A percentile compares a stretch with the other conserved stretches of the same genome.
Evolutionary conservation across 352 stramenopile species (phyloP).

Genomic region (Phytophthora rubi): DNA sequence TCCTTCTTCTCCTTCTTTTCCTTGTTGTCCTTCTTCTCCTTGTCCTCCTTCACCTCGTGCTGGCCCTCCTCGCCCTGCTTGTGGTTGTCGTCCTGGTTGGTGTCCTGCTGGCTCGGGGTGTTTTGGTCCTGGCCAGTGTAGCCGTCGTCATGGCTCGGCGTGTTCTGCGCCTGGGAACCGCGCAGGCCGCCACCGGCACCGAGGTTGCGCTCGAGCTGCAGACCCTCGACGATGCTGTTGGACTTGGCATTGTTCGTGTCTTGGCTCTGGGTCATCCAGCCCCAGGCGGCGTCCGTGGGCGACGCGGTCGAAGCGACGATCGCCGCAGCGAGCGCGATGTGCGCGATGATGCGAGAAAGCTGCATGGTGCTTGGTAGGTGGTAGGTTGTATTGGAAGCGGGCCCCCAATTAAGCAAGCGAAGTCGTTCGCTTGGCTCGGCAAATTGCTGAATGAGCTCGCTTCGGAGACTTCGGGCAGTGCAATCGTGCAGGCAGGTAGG

Average conservation of each 20-base stretch:
- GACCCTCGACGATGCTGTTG: constrained; percentile 1
- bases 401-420: background rate
- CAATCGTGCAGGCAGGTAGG: no score
- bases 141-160: constrained; percentile 1
- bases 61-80: constrained; percentile 2
- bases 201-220: constrained; percentile 8
- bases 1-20: constrained; percentile 9
- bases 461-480: background rate
- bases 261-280: background rate
- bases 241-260: background rate
- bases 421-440: background rate
- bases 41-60: background rate
- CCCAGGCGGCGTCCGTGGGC: constrained; percentile 5
- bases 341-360: constrained; percentile 17
- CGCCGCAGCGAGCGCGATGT: background rate
- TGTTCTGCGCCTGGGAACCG: background rate
- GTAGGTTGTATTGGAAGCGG: constrained; percentile 8
- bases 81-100: constrained; percentile 7
- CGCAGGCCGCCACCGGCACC: constrained; percentile 7
- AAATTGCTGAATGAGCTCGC: constrained; percentile 15
- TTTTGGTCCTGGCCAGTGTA: constrained; percentile 7
- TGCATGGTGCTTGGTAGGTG: constrained; percentile 9
- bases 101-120: constrained; percentile 7
- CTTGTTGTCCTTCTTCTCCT: no score
- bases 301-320: constrained; percentile 8